Conservation (phyloP, 768 basidiomycete genomes). For the Psilocybe azurescens region DNA sequence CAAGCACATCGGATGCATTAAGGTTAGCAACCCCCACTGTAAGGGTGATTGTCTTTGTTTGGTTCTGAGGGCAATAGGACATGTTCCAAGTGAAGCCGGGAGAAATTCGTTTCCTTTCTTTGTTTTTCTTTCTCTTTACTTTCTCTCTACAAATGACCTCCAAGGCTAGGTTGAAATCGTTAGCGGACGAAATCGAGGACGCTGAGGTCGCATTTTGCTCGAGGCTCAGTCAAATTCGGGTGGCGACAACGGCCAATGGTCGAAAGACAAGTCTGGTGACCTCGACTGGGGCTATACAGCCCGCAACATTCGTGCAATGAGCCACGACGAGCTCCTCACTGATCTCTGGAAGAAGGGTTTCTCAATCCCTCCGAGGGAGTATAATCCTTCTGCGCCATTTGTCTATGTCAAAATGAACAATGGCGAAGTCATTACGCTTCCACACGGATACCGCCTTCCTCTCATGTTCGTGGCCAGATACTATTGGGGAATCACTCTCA, state of each 20-base stretch:
- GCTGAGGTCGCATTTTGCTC: slow-evolving; percentile 17
- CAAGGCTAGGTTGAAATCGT: slow-evolving; percentile 14
- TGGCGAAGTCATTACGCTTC: slow-evolving; percentile 32
- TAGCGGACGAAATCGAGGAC: slow-evolving; percentile 18
- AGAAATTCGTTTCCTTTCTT: slow-evolving; percentile 16
- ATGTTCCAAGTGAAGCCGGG: slow-evolving; percentile 5
- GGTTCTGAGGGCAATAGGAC: not conserved
- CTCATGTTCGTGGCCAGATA: slow-evolving; percentile 50
- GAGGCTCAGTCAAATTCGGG: slow-evolving; percentile 3
- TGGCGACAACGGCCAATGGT: slow-evolving; percentile 18
- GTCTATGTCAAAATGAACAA: slow-evolving; percentile 19
- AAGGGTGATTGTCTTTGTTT: slow-evolving; percentile 1
- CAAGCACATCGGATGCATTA: not conserved
- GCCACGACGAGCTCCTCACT: slow-evolving; percentile 21
- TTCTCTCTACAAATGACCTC: slow-evolving; percentile 10
- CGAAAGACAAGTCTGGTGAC: slow-evolving; percentile 19
- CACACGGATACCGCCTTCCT: slow-evolving; percentile 46
- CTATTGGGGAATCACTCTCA: slow-evolving; percentile 42
- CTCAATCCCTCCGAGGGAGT: slow-evolving; percentile 25
- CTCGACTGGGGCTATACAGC: slow-evolving; percentile 28
- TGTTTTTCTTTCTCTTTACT: not conserved
- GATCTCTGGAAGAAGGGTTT: slow-evolving; percentile 23
- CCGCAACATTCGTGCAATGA: slow-evolving; percentile 18
- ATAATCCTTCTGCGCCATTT: slow-evolving; percentile 24
- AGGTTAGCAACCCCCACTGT: not conserved